Base-by-base conservation (phyloP, 2,329 filamentous ascomycete genomes). In the Pseudophaeomoniella oleicola region DNA sequence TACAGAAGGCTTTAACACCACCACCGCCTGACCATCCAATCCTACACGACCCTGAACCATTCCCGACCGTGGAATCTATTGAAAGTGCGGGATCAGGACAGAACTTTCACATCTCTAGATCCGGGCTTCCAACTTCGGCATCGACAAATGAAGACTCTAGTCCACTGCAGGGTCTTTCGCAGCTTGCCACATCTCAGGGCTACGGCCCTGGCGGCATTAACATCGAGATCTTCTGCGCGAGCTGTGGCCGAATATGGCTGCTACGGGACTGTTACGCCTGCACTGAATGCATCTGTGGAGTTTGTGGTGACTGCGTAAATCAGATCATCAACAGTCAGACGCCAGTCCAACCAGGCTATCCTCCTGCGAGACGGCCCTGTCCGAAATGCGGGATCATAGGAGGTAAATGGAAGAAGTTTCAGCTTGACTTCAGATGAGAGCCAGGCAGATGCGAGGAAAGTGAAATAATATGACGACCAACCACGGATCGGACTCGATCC, bases 211-310 rank as follows among this genome's bases (percentile, higher is more conserved):
- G 32, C 15, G 32, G 32, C 19, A 33, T 19, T 19, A 70, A 70
- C 43, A 80, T 88, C 3, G 83, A 93, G 54, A 93, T 96, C 30
- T 94, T 93, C 55, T 96, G 88, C 55, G 83, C 87, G 14, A 82
- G 81, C 34, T 96, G 88, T 53, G 77, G 83, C 44, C 75, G 79
- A 27, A 67, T 86, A 13, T 87, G 80, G 36, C 64, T 78, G 9
- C 64, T 96, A 16, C 79, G 77, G 50, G 81, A 88, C 50, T 90
- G 84, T 19, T 94, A 86, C 52, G 88, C 88, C 15, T 96, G 88
- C 56, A 94, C 87, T 1, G 87, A 94, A 57, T 96, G 90, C 56
- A 93, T 96, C 44, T 93, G 85, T 54, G 88, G 87, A 12, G 71
- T 96, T 35, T 96, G 90, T 57, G 75, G 79, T 44, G 76, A 85